Conservation (phyloP, 495 filamentous ascomycete species). For the Penicillium coffeae region DNA sequence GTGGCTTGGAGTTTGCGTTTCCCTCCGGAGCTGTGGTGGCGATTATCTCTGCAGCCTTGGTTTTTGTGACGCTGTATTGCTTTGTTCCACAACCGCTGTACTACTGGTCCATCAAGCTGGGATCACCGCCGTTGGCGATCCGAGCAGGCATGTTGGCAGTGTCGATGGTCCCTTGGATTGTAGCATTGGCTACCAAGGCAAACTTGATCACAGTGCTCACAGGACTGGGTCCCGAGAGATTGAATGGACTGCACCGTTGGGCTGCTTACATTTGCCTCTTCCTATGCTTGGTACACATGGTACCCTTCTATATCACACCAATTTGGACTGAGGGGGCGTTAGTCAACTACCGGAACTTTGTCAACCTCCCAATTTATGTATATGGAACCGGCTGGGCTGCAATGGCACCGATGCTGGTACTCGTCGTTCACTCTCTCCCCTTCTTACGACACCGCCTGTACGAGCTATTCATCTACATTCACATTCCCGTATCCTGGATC, state of each 20-base stretch:
- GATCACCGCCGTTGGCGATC: conserved; percentile 86
- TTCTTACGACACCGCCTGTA: conserved; percentile 63
- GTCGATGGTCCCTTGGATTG: conserved; percentile 90
- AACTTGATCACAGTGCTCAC: conserved; percentile 83
- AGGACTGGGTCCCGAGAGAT: conserved; percentile 85
- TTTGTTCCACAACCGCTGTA: conserved; percentile 83
- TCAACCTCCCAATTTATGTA: conserved; percentile 58
- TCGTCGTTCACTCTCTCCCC: conserved; percentile 79
- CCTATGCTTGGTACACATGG: conserved; percentile 73
- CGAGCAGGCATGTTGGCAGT: conserved; percentile 91
- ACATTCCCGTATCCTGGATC: conserved; percentile 75
- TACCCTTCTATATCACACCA: conserved; percentile 87
- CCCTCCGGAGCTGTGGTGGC: conserved; percentile 68
- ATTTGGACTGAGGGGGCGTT: conserved; percentile 75
- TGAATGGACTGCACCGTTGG: conserved; percentile 95
- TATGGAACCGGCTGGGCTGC: conserved; percentile 91
- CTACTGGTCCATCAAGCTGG: conserved; percentile 75
- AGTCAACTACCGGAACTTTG: conserved; percentile 59
- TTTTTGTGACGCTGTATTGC: conserved; percentile 73
- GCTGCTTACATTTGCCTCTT: conserved; percentile 83
- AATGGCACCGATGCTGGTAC: conserved; percentile 71
- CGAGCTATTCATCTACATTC: conserved; percentile 77
- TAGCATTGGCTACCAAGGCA: conserved; percentile 85
- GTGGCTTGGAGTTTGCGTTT: conserved; percentile 61
- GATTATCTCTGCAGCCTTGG: conserved; percentile 59